phyloP scores from a whole-genome alignment of 2,329 filamentous ascomycete species.

The Fusarium humuli region DNA sequence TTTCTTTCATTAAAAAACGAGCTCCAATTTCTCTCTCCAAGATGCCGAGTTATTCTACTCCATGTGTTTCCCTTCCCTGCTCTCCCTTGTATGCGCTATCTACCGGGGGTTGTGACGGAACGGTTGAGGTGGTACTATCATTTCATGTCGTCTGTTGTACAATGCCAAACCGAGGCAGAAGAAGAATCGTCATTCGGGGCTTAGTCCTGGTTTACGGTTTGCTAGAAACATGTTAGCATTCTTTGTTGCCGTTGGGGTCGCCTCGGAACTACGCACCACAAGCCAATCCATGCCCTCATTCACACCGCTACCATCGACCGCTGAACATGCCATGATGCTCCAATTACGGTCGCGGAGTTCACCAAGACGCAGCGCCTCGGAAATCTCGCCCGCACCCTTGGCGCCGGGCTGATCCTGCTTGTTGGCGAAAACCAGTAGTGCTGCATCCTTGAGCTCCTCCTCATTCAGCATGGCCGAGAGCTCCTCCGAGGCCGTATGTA shows the following conservation, averaged over 20 bases:
- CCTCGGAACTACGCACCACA: constrained; percentile 70
- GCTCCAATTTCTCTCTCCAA: constrained; percentile 25
- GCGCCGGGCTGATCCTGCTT: constrained; percentile 99
- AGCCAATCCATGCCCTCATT: constrained; percentile 99
- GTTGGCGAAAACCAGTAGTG: constrained; percentile 95
- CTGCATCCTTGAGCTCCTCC: constrained; percentile 93
- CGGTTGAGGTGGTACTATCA: constrained; percentile 46
- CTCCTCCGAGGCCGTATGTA: constrained; percentile 93
- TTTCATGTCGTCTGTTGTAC: constrained; percentile 51
- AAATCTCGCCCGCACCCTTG: constrained; percentile 96
- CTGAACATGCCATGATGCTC: constrained; percentile 98
- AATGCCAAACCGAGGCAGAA: constrained; percentile 41
- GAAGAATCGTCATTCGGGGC: constrained; percentile 26
- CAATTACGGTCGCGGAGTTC: constrained; percentile 97
- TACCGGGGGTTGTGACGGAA: constrained; percentile 47
- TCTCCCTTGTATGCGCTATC: constrained; percentile 40
- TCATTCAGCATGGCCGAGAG: constrained; percentile 95
- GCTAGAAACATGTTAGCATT: constrained; percentile 41
- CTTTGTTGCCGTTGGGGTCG: not conserved
- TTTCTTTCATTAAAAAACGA: constrained; percentile 7
- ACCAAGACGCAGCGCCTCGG: constrained; percentile 88
- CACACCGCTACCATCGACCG: constrained; percentile 93
- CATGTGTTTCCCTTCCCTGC: constrained; percentile 16
- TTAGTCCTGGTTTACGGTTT: constrained; percentile 54
- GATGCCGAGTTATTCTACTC: constrained; percentile 38